Evolutionary conservation across 2,329 filamentous ascomycete species (phyloP), one percentile per base, ranked within the genome.

Genomic region (Neocucurbitaria cava): DNA sequence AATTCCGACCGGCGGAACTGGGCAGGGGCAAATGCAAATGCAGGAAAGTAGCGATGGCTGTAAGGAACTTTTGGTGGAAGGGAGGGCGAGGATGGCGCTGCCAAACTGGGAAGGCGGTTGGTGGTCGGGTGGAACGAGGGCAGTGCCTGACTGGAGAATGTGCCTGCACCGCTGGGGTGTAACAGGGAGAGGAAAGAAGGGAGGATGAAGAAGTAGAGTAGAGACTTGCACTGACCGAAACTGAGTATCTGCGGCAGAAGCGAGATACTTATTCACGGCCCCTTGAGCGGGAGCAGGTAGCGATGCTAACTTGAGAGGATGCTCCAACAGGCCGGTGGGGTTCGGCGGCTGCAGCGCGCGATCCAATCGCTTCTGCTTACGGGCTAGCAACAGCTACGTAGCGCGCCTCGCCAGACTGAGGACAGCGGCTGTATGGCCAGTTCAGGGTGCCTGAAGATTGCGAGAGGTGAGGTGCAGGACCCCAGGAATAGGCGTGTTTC

Each of bases 401-500:
- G 65, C 62, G 70, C 71, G 69, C 62, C 68, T 69, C 62, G 57
- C 59, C 58, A 62, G 63, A 62, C 62, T 50, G 30, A 46, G 46
- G 55, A 49, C 64, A 63, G 68, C 71, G 68, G 70, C 59, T 69
- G 69, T 68, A 66, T 69, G 70, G 71, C 69, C 64, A 56, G 59
- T 66, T 66, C 62, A 57, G 58, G 64, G 46, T 47, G 52, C 61
- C 49, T 57, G 60, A 60, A 68, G 61, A 63, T 61, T 62, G 69
- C 62, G 62, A 61, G 64, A 63, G 60, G 59, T 55, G 58, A 54
- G 56, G 42, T 56, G 61, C 66, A 66, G 66, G 64, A 56, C 44
- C 61, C 59, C 67, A 66, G 59, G 61, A 70, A 66, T 62, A 70
- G 66, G 68, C 63, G 69, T 69, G 73, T 75, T 75, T 75, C 73